Evolutionary conservation across 352 stramenopile genomes (phyloP).

Genomic region (Phytophthora sojae): DNA sequence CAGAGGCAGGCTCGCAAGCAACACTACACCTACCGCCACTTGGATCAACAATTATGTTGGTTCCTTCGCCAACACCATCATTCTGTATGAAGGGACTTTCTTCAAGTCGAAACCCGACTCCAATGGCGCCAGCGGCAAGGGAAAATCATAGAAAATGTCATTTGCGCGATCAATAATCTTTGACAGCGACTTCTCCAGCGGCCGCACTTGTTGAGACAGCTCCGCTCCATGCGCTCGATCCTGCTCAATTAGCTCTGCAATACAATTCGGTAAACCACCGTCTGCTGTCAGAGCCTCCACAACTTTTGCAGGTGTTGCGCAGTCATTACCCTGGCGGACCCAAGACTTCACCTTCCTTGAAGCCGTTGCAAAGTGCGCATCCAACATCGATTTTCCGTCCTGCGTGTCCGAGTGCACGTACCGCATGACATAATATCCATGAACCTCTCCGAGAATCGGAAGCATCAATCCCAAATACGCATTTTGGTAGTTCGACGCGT

Average conservation of each 20-base stretch:
- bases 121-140: neutral
- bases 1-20: no score
- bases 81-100: no score
- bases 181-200: slow-evolving; percentile 2
- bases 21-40: no score
- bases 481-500: slow-evolving; percentile 44
- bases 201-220: neutral
- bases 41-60: no score
- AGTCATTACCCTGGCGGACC: slow-evolving; percentile 25
- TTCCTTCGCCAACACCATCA: no score
- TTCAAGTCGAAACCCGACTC: no score
- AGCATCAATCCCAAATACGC: slow-evolving; percentile 6
- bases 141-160: slow-evolving; percentile 3
- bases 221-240: neutral
- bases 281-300: slow-evolving; percentile 29
- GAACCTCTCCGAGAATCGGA: slow-evolving; percentile 11
- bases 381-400: slow-evolving; percentile 32
- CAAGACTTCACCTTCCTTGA: slow-evolving; percentile 20
- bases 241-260: slow-evolving; percentile 36
- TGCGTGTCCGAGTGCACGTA: slow-evolving; percentile 41
- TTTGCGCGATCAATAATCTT: slow-evolving; percentile 14
- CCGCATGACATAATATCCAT: slow-evolving; percentile 17
- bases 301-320: slow-evolving; percentile 26
- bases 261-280: slow-evolving; percentile 33
- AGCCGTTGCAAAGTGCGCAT: slow-evolving; percentile 35